Conservation (phyloP, 1,139 yeast genomes). For the Geotrichum candidum region DNA sequence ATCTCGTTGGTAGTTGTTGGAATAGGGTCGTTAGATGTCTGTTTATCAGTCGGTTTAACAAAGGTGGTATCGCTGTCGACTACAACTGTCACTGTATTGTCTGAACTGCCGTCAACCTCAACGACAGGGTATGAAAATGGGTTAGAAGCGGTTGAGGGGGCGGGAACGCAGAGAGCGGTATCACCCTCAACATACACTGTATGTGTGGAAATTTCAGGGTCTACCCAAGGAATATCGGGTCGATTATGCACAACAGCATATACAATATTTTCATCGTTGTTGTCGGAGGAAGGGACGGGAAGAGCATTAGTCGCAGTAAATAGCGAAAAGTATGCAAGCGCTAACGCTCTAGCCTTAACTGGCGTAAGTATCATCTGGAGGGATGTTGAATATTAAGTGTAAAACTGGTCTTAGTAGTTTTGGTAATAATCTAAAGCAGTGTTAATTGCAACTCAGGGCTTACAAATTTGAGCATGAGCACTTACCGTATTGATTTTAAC, state of each 20-base stretch:
- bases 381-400: background rate
- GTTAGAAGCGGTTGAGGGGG: background rate
- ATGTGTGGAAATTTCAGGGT: constrained; percentile 4
- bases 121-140: constrained; percentile 8
- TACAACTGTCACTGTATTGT: constrained; percentile 14
- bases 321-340: constrained; percentile 6
- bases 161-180: constrained; percentile 5
- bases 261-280: constrained; percentile 6
- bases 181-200: constrained; percentile 14
- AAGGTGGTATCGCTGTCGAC: constrained; percentile 1
- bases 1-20: background rate
- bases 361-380: constrained; percentile 8
- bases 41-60: background rate
- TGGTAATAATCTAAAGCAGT: background rate
- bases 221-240: constrained; percentile 15
- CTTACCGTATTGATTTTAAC: background rate
- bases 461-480: background rate
- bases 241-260: constrained; percentile 11
- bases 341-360: constrained; percentile 9
- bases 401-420: background rate
- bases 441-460: background rate
- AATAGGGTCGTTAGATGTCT: background rate
- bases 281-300: constrained; percentile 5
- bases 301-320: constrained; percentile 6
- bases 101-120: constrained; percentile 16